Conservation (phyloP, 176 grass and related monocot species). For the Zea luxurians region DNA sequence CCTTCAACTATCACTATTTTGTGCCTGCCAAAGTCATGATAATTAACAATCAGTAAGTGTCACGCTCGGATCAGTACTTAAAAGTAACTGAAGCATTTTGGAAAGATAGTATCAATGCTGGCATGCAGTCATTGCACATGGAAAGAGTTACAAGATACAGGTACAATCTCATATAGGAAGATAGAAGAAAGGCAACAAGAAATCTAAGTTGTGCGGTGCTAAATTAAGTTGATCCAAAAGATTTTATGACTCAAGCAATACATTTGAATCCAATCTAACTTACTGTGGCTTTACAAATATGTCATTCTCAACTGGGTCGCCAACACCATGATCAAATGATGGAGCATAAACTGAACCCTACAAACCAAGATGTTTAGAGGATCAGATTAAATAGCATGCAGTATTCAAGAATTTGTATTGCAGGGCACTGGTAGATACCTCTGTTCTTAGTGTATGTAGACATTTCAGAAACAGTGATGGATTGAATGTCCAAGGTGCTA, state of each 20-base stretch:
- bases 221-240: conserved; percentile 25
- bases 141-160: background rate
- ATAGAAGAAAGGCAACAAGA: background rate
- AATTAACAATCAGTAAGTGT: background rate
- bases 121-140: conserved; percentile 1
- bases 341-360: conserved; percentile 86
- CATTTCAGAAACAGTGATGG: conserved; percentile 73
- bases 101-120: background rate
- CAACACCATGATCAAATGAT: conserved; percentile 96
- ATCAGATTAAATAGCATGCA: conserved; percentile 8
- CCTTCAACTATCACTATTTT: conserved; percentile 89
- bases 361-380: conserved; percentile 30
- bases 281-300: conserved; percentile 72
- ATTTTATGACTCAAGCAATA: conserved; percentile 1
- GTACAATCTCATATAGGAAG: conserved; percentile 6
- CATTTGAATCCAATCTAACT: conserved; percentile 21
- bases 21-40: conserved; percentile 52
- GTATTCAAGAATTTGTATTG: conserved; percentile 3
- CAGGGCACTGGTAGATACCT: conserved; percentile 52
- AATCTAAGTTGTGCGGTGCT: background rate
- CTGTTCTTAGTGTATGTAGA: conserved; percentile 60
- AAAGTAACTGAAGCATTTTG: background rate
- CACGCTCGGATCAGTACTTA: background rate
- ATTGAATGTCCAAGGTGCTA: conserved; percentile 91
- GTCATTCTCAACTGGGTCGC: conserved; percentile 90